phyloP scores from a whole-genome alignment of 257 asterid genomes.

The Solanum pimpinellifolium region DNA sequence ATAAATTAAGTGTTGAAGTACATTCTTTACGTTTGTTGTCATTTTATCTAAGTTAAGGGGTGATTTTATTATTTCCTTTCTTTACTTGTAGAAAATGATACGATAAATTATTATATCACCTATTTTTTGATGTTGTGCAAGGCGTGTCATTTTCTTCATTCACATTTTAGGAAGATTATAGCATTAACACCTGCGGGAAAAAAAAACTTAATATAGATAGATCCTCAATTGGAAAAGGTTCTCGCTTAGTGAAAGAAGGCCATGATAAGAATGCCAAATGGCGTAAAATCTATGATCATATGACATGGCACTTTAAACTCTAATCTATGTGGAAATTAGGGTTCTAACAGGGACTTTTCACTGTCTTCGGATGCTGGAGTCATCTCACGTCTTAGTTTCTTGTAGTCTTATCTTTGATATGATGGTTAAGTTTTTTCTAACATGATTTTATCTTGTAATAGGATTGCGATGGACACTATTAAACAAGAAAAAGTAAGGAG shows the following conservation, averaged over 20 bases:
- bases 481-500: conserved; percentile 44
- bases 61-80: not conserved
- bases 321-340: not conserved
- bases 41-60: not conserved
- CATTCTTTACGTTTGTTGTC: not conserved
- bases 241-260: not conserved
- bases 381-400: not conserved
- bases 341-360: not conserved
- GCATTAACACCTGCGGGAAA: not conserved
- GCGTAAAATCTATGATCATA: not conserved
- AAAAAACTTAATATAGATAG: not conserved
- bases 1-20: not conserved
- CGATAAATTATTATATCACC: not conserved
- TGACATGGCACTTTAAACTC: not conserved
- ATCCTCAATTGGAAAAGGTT: not conserved
- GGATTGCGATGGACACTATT: conserved; percentile 41
- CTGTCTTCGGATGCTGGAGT: not conserved
- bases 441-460: conserved; percentile 5
- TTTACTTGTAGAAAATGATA: not conserved
- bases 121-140: not conserved
- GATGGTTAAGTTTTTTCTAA: not conserved
- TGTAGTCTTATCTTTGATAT: not conserved
- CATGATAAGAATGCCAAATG: not conserved
- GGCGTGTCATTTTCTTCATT: not conserved
- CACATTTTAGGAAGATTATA: not conserved